Base-by-base conservation (phyloP, 2,329 filamentous ascomycete genomes). In the Curvularia lunata region DNA sequence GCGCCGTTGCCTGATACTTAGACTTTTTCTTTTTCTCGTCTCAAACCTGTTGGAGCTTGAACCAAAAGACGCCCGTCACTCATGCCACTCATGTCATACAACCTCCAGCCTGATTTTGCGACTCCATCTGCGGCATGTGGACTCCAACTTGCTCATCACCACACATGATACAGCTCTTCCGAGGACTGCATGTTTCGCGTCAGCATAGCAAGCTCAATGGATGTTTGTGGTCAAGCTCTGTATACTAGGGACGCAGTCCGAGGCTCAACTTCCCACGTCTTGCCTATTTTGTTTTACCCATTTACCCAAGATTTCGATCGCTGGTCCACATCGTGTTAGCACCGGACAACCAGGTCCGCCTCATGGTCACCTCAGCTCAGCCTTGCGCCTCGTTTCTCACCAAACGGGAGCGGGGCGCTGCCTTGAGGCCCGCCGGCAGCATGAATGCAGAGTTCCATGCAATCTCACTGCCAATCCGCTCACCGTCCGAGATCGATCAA, bases 221-320 rank as follows among this genome's bases (percentile, higher is more conserved):
- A 42, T 42, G 40, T 42, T 12, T 23, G 30, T 32, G 32, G 38
- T 23, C 47, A 25, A 18, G 47, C 47, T 27, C 16, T 19, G 47
- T 27, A 3, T 21, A 32, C 25, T 21, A 10, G 25, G 34, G 38
- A 34, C 34, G 46, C 34, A 28, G 27, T 21, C 41, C 48, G 32
- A 23, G 34, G n/a, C 28, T 38, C 34, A 43, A 25, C 34, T 47
- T 41, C 25, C 40, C 40, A 46, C 25, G 48, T 47, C 48, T 51
- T 25, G 47, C 49, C 43, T 32, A 2, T 18, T 51, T 18, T 55
- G 43, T 52, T 58, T 62, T 62, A 59, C 21, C 56, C 52, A 38
- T 62, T 62, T 59, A 62, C n/a, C 59, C 56, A 52, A 59, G 37
- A 62, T 62, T 56, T 54, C 45, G 19, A 48, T 56, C 49, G 49